phyloP scores from a whole-genome alignment of 75 land plant genomes.

The Selaginella moellendorffii region DNA sequence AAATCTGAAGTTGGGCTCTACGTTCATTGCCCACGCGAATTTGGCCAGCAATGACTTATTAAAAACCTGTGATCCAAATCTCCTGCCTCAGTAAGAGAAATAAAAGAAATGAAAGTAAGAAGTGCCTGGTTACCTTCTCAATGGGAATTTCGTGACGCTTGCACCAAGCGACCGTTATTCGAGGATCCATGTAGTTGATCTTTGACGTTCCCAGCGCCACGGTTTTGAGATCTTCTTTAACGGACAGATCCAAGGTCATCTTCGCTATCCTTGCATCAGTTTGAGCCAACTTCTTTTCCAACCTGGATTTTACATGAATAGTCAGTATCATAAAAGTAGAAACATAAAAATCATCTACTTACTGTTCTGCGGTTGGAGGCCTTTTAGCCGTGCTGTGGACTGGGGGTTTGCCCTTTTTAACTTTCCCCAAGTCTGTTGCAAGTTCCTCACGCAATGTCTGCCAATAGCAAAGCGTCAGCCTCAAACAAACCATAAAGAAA shows the following conservation, averaged over 20 bases:
- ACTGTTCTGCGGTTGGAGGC: conserved; percentile 67
- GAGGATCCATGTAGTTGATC: conserved; percentile 92
- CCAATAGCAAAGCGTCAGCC: too few relatives aligned
- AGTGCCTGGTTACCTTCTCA: too few relatives aligned
- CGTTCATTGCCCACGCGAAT: conserved; percentile 97
- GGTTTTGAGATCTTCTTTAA: conserved; percentile 81
- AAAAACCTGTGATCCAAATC: conserved; percentile 54
- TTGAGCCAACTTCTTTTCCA: conserved; percentile 64
- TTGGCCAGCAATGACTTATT: conserved; percentile 89
- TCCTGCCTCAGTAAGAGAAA: neutral
- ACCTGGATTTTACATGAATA: too few relatives aligned
- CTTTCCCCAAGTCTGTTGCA: conserved; percentile 52
- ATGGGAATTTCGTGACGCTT: conserved; percentile 94
- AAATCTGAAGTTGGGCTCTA: conserved; percentile 71
- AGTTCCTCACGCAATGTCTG: conserved; percentile 48
- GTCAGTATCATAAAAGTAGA: too few relatives aligned
- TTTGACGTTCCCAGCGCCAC: conserved; percentile 96
- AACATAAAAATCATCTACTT: too few relatives aligned
- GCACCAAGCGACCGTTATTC: conserved; percentile 98
- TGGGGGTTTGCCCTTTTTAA: conserved; percentile 86
- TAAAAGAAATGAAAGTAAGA: too few relatives aligned
- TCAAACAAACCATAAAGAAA: too few relatives aligned
- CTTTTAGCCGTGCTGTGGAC: conserved; percentile 68
- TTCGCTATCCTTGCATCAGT: conserved; percentile 64
- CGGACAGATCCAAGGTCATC: conserved; percentile 53